These are phyloP conservation scores for Cercospora sp. DNA, from an alignment of 2,329 filamentous ascomycete genomes.

Conservation along the genomic window DNA sequence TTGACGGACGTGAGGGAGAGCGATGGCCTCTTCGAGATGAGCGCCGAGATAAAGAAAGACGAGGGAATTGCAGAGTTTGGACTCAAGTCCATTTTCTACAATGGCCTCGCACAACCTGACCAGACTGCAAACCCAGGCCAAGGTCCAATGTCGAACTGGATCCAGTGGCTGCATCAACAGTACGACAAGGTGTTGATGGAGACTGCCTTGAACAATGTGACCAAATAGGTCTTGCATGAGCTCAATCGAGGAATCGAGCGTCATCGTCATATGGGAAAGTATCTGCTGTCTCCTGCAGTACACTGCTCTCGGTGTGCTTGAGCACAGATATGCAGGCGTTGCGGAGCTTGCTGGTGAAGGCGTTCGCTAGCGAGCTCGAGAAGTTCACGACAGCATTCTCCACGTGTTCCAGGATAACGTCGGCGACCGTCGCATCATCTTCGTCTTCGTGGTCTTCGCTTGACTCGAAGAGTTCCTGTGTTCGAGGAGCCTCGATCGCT, in stretches of 20 bases:
- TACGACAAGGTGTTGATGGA: conserved; percentile 61
- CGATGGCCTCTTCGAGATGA: conserved; percentile 68
- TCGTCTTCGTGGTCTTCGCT: conserved; percentile 3
- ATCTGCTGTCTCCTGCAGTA: conserved; percentile 15
- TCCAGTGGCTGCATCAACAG: conserved; percentile 55
- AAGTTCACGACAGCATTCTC: conserved; percentile 23
- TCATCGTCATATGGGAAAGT: conserved; percentile 34
- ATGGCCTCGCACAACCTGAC: conserved; percentile 46
- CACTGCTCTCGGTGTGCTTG: conserved; percentile 30
- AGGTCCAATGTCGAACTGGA: conserved; percentile 49
- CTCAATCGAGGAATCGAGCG: conserved; percentile 35
- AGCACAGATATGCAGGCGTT: conserved; percentile 35
- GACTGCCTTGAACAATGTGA: conserved; percentile 49
- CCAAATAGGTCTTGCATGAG: conserved; percentile 16
- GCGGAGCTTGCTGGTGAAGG: conserved; percentile 33
- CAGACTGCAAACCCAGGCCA: conserved; percentile 40
- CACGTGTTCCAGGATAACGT: conserved; percentile 27
- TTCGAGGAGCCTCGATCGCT: neutral
- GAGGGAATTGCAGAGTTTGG: conserved; percentile 63
- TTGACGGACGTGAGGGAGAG: conserved; percentile 57
- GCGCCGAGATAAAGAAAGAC: conserved; percentile 60
- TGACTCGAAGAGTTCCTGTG: neutral
- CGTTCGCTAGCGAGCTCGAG: conserved; percentile 18
- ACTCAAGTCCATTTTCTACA: conserved; percentile 66
- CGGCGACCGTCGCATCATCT: conserved; percentile 13